Conservation (phyloP, 2,329 filamentous ascomycete genomes). For the Diaporthe helianthi region DNA sequence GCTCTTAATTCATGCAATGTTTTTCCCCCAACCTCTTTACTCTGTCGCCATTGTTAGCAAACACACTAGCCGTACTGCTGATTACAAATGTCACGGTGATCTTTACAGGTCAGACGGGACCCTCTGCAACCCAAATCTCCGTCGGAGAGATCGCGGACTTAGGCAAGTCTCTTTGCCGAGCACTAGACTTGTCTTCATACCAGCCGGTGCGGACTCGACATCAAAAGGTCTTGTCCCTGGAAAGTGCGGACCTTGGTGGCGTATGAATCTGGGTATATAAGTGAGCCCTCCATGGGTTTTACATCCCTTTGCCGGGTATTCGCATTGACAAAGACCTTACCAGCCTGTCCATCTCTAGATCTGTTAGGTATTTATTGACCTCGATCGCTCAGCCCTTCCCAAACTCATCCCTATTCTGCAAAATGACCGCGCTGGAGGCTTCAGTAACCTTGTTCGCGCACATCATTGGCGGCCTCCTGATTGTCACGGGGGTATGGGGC, state of each 20-base stretch:
- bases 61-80: neutral
- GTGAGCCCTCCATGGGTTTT: neutral
- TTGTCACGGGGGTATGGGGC: neutral
- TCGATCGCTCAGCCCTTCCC: too few species aligned
- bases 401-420: neutral
- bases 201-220: neutral
- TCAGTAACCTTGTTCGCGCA: neutral
- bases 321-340: neutral
- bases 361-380: too few species aligned
- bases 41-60: neutral
- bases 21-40: neutral
- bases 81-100: constrained; percentile 10
- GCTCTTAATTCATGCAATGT: neutral
- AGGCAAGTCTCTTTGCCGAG: neutral
- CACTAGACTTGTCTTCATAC: neutral
- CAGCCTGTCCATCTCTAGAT: neutral
- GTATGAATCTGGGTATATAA: neutral
- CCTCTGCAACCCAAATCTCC: neutral
- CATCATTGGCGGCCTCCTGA: neutral
- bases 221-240: neutral
- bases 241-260: neutral
- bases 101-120: neutral
- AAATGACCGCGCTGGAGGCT: neutral
- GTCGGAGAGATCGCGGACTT: constrained; percentile 12
- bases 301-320: neutral